Base-by-base conservation (phyloP, 768 basidiomycete species). In the Amanita brunnescens region DNA sequence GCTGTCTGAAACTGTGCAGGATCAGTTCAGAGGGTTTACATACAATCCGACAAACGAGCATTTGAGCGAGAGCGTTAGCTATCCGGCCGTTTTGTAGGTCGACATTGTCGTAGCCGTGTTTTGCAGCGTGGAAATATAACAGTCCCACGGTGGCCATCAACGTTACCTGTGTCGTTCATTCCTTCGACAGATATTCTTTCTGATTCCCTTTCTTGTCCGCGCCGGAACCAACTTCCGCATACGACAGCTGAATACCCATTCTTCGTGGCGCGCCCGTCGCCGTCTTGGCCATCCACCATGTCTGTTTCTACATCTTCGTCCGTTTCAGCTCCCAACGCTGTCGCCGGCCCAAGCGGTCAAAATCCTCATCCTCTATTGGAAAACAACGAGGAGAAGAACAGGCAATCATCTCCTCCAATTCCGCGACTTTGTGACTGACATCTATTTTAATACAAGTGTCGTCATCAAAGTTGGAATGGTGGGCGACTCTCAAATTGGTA, bases 391-490 rank as follows among this genome's bases (percentile, higher is more conserved):
- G 85, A 87, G 66, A 85, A 83, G 76, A 87, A 87, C 64, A 86
- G 79, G 80, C 78, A 49, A 49, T 13, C 7, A 48, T 62, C 53
- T 32, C 40, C 35, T 46, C 29, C 44, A 46, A 45, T 26, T 49
- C 38, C 54, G 37, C 40, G 50, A 39, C 50, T 38, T 35, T 45
- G 10, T 40, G 18, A 21, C 39, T 30, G 41, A 47, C 35, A 32
- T 41, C 35, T 38, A 34, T 29, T 29, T 29, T 29, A 29, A 29
- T 54, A 38, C 43, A 65, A 88, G 90, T 64, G 91, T 96, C 60
- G 92, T 95, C 48, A 89, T 96, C 68, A 97, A 99, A 69, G 95
- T 99, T 46, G 95, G 95, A 51, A 99, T 99, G 95, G 92, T 99
- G 42, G 96, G 96, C 45, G 95, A 99, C 74, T 93, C 92, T 62